These are phyloP conservation scores for Solanum hybrid DNA, from an alignment of 305 asterid species.

Conservation along the genomic window DNA sequence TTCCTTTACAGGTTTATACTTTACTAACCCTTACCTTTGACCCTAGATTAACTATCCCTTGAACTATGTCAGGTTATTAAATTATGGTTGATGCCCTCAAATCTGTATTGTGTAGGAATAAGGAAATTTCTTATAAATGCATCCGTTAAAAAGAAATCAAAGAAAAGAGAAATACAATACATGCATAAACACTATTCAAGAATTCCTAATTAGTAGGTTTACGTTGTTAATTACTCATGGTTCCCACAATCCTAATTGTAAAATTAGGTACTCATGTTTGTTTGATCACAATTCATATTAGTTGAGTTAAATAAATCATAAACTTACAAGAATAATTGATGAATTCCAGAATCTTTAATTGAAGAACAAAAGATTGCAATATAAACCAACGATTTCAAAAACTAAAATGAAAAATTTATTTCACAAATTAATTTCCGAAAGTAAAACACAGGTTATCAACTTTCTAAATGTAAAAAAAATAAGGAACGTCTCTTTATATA, in stretches of 20 bases:
- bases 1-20: too few species aligned
- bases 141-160: not conserved
- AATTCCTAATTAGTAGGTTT: not conserved
- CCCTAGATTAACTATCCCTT: too few species aligned
- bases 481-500: too few species aligned
- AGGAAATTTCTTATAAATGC: not conserved
- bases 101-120: too few species aligned
- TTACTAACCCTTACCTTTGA: too few species aligned
- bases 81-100: too few species aligned
- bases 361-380: not conserved
- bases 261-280: not conserved
- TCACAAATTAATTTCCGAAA: not conserved
- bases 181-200: not conserved
- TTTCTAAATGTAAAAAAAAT: too few species aligned
- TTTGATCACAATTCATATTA: not conserved
- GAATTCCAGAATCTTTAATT: not conserved
- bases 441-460: not conserved
- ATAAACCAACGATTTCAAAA: not conserved
- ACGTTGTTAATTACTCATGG: not conserved
- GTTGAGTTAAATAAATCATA: not conserved
- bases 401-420: not conserved
- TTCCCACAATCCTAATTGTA: not conserved
- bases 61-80: too few species aligned
- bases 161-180: not conserved
- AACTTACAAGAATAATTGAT: not conserved